These are phyloP conservation scores for Cystobasidium tubakii DNA, from an alignment of 768 basidiomycete species.

Conservation along the genomic window DNA sequence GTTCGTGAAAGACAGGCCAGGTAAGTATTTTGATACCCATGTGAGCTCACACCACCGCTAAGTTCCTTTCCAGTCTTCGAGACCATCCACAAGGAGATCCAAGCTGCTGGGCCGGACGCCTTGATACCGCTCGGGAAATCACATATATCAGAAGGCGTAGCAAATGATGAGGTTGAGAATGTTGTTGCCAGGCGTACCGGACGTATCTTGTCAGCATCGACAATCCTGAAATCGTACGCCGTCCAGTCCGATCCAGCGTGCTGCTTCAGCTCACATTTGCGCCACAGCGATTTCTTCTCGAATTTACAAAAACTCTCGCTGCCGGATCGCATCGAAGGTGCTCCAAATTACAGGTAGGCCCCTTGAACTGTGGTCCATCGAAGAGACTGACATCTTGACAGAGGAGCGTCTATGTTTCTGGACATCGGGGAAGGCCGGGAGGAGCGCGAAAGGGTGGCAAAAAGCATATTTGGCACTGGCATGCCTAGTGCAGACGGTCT, in stretches of 20 bases:
- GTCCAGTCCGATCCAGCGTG: neutral
- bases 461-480: conserved; percentile 57
- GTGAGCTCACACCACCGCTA: neutral
- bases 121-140: conserved; percentile 63
- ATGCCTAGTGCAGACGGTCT: conserved; percentile 92
- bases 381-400: too few relatives aligned
- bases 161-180: conserved; percentile 83
- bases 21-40: conserved; percentile 51
- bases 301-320: conserved; percentile 94
- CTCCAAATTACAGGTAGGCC: conserved; percentile 79
- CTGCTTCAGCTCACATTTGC: neutral
- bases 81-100: conserved; percentile 87
- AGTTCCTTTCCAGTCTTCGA: conserved; percentile 63
- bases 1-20: conserved; percentile 77
- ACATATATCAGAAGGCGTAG: conserved; percentile 62
- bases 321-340: conserved; percentile 90
- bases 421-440: neutral
- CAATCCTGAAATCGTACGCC: conserved; percentile 67
- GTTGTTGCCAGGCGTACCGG: conserved; percentile 80
- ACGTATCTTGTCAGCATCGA: conserved; percentile 77
- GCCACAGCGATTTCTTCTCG: conserved; percentile 73
- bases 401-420: conserved; percentile 15
- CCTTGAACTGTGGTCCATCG: too few relatives aligned
- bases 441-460: neutral
- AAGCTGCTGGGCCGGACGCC: conserved; percentile 67